Evolutionary conservation across 495 filamentous ascomycete genomes (phyloP).

Genomic region (Penicillium alfredii): DNA sequence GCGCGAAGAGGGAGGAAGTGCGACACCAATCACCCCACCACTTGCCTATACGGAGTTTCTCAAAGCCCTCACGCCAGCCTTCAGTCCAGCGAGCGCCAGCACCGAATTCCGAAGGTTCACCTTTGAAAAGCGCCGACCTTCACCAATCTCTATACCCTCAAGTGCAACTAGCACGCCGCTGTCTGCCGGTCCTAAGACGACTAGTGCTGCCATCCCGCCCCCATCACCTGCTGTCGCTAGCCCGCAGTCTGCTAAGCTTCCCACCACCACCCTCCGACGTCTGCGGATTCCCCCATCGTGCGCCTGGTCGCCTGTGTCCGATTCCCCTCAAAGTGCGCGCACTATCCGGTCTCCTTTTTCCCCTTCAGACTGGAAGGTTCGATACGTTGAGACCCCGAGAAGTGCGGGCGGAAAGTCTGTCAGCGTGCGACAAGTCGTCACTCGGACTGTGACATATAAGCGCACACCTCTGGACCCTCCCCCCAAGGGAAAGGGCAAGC

Average conservation of each 20-base stretch:
- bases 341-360: constrained; percentile 34
- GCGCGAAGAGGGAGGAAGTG: constrained; percentile 45
- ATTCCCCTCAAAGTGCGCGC: constrained; percentile 27
- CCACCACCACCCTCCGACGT: constrained; percentile 21
- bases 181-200: background rate
- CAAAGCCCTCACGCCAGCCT: constrained; percentile 65
- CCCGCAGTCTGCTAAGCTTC: background rate
- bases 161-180: background rate
- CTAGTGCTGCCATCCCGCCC: background rate
- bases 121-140: constrained; percentile 26
- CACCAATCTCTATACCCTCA: background rate
- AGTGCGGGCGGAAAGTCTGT: constrained; percentile 28
- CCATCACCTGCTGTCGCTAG: background rate
- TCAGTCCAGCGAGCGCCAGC: constrained; percentile 38
- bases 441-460: constrained; percentile 44
- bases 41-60: constrained; percentile 89
- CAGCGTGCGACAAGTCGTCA: constrained; percentile 46
- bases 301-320: constrained; percentile 19
- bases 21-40: constrained; percentile 91
- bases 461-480: constrained; percentile 34
- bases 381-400: constrained; percentile 31
- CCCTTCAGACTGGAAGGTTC: constrained; percentile 34
- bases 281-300: constrained; percentile 37
- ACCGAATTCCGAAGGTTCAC: constrained; percentile 28
- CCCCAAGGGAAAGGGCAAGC: constrained; percentile 41